Evolutionary conservation across 2,329 filamentous ascomycete species (phyloP), one percentile per base, ranked within the genome.

Genomic region (Lizonia empirigonia): DNA sequence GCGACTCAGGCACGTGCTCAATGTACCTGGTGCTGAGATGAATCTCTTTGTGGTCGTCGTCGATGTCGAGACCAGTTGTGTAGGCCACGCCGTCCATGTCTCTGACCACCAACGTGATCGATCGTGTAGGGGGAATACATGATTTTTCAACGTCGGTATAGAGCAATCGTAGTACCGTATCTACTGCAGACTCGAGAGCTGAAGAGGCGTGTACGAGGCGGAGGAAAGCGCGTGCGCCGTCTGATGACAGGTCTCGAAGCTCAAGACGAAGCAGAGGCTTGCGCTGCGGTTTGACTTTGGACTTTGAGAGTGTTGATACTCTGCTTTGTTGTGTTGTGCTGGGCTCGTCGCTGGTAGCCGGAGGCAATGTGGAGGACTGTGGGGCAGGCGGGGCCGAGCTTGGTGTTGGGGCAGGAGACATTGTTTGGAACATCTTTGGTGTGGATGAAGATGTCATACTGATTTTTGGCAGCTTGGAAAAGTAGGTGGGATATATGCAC

Each of bases 31-130:
- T 83, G 13, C 85, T 91, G 73, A 97, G 81, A 75, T 97, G 91
- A 56, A 97, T 94, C 71, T 96, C 91, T 69, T 97, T 97, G 78
- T 96, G 91, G 67, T 94, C 89, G 55, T 80, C 62, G 74, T 96
- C 92, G 9, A 95, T 81, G 30, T 91, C 87, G 8, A 79, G 83
- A 56, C 90, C 89, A 0, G 84, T 91, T 1, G 93, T 97, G 77
- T 97, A 96, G 16, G 93, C 93, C 4, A 97, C 90, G 40, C 93
- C 93, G 38, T 77, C 79, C 83, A 96, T 91, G 59, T 85, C 79
- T 23, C 89, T 85, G 4, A 97, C 78, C 53, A 96, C 80, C 27
- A 97, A 76, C 0, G 92, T 97, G 15, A 97, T 85, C 42, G 90
- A 95, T 53, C 91, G 88, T 8, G 90, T 94, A n/a, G 83, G 79